Conservation (phyloP, 129 eudicot genomes). For the Flaveria sonorensis region DNA sequence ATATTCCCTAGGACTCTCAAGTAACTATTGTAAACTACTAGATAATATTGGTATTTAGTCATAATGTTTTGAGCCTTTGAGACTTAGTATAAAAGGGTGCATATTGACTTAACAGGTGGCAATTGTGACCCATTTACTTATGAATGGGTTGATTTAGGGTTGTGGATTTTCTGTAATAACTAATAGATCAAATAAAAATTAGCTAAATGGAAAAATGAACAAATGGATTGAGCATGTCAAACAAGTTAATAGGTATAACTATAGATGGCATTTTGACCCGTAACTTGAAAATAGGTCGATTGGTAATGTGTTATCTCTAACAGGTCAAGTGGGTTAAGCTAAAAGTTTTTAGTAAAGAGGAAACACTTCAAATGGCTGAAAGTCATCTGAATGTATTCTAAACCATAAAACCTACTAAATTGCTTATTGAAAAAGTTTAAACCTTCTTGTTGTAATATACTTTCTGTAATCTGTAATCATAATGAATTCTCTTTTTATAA, state of each 20-base stretch:
- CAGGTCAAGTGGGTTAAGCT: constrained; percentile 14
- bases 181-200: neutral
- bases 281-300: neutral
- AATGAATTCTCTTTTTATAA: neutral
- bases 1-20: neutral
- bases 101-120: neutral
- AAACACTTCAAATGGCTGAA: neutral
- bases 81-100: neutral
- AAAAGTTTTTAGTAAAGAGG: constrained; percentile 2
- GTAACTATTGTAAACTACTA: neutral
- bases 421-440: neutral
- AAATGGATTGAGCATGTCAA: neutral
- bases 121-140: neutral
- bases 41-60: neutral
- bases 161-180: neutral
- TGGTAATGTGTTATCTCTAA: neutral
- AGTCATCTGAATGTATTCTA: neutral
- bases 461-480: neutral
- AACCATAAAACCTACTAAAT: constrained; percentile 1
- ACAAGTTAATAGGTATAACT: neutral
- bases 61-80: neutral
- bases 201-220: neutral
- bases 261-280: neutral
- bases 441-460: neutral
- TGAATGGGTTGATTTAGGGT: neutral